Evolutionary conservation across 2,329 filamentous ascomycete species (phyloP), one percentile per base, ranked within the genome.

Genomic region (Colletotrichum phormii): DNA sequence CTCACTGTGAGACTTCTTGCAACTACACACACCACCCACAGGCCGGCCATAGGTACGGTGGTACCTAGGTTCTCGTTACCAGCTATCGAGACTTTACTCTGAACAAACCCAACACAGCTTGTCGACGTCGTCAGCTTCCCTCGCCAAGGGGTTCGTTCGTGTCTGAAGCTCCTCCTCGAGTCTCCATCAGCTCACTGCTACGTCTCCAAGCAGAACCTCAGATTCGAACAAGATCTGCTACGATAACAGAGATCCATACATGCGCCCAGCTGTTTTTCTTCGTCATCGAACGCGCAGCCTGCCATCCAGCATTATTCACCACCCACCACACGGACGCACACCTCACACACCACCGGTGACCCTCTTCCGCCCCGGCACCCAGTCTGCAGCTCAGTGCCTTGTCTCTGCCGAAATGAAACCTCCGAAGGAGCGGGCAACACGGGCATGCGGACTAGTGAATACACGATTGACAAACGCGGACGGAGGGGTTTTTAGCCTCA

Each of bases 401-500:
- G 49, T 60, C 66, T 70, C 60, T 73, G 55, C 71, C 71, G 71
- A 71, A 65, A 54, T 73, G 71, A 73, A 73, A 70, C 71, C 71
- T 73, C 71, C 71, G 71, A 73, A 26, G 71, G 66, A 26, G 55
- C 61, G 67, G 66, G 24, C 24, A 55, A 55, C 42, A 26, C 35
- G 57, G 61, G 49, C 71, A 54, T 37, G 22, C 51, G 24, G 22
- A n/a, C 51, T 26, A 54, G 12, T 54, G 29, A 49, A 18, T 6
- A 31, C 12, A 49, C 46, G 49, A 53, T n/a, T 54, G 18, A 37
- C 46, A 53, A 37, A 54, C 46, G 46, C 26, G 22, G 46, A 24
- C 24, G 61, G n/a, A 26, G 11, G 29, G 8, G 7, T n/a, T 8
- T 63, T 31, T 7, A 26, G 46, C 31, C 46, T 37, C 64, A 49